Percentiles rank a stretch among this genome's conserved stretches.
Evolutionary conservation across 106 monocot species (phyloP).

Genomic region (Chionographis japonica): DNA sequence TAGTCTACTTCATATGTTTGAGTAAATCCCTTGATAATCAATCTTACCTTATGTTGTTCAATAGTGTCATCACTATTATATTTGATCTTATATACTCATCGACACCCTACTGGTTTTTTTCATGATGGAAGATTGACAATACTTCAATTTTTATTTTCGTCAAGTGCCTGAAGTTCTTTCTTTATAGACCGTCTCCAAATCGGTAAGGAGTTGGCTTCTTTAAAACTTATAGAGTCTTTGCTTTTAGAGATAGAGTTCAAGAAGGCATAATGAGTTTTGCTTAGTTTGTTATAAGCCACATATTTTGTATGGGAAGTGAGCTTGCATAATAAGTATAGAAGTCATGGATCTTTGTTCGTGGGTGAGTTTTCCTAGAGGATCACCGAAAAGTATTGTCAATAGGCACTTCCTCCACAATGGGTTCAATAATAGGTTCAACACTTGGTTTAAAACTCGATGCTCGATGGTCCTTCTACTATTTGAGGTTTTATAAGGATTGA

Average conservation of each 20-base stretch:
- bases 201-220: background rate
- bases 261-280: background rate
- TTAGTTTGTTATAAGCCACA: background rate
- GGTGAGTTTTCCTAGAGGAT: background rate
- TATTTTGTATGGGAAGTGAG: background rate
- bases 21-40: background rate
- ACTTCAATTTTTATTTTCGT: background rate
- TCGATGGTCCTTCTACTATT: too few species aligned
- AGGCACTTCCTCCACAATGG: too few species aligned
- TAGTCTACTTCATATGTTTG: background rate
- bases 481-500: too few species aligned
- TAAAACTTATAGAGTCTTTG: background rate
- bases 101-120: background rate
- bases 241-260: background rate
- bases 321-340: slow-evolving; percentile 1
- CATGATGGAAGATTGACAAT: background rate
- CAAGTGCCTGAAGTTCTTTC: background rate
- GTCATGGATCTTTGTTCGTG: background rate
- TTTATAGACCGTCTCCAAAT: background rate
- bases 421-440: too few species aligned
- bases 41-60: background rate
- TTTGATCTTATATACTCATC: background rate
- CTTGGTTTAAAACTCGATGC: too few species aligned
- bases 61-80: background rate
- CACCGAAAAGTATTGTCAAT: background rate